A percentile compares a stretch with the other conserved stretches of the same genome.
phyloP scores from a whole-genome alignment of 2,329 filamentous ascomycete species.

The Exophiala phaeomuriformis region DNA sequence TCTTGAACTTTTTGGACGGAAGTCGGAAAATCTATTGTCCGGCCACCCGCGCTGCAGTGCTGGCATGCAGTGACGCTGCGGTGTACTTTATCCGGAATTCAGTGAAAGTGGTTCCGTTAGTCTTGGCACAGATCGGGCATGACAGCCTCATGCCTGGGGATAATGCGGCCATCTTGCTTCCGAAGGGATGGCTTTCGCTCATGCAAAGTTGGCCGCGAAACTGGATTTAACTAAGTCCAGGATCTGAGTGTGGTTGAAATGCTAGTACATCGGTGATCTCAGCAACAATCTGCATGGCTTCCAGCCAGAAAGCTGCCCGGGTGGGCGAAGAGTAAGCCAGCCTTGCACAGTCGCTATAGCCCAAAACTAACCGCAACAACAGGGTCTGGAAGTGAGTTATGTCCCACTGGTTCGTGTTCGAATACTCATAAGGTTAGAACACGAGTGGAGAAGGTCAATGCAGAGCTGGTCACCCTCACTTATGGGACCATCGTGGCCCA shows the following conservation, averaged over 20 bases:
- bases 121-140: neutral
- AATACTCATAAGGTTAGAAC: conserved; percentile 51
- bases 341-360: neutral
- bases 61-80: neutral
- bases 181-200: neutral
- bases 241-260: conserved; percentile 4
- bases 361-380: conserved; percentile 27
- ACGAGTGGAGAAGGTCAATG: conserved; percentile 94
- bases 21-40: conserved; percentile 4
- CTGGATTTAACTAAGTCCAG: neutral
- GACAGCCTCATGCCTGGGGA: neutral
- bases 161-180: neutral
- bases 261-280: neutral
- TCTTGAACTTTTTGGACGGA: conserved; percentile 10
- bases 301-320: conserved; percentile 56
- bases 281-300: conserved; percentile 14
- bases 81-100: neutral
- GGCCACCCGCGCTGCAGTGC: neutral
- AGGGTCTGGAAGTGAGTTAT: conserved; percentile 86
- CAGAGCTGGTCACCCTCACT: conserved; percentile 91
- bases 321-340: conserved; percentile 65
- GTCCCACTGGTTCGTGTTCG: neutral
- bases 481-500: conserved; percentile 97
- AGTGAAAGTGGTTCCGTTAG: neutral
- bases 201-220: neutral